Percentiles rank a stretch among this genome's conserved stretches.
Conservation (phyloP, 163 green algal species). For the Scenedesmus sp. region DNA sequence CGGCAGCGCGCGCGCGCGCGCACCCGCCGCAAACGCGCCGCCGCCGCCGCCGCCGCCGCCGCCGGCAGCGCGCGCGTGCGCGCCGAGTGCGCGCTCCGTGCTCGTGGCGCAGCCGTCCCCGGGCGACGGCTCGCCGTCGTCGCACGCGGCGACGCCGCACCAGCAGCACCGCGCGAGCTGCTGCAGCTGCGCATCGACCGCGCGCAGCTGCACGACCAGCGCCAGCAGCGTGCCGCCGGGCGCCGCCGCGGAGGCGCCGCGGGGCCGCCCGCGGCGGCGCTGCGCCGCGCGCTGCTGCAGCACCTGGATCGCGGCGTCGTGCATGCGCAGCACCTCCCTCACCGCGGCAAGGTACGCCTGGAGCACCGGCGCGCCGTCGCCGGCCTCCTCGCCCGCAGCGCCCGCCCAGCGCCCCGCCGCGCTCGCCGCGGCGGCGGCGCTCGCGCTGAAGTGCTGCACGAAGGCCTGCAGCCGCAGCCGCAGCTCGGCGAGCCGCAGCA, state of each 20-base stretch:
- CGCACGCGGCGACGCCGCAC: constrained; percentile 6
- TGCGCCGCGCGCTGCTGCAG: constrained; percentile 18
- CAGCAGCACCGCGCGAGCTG: constrained; percentile 32
- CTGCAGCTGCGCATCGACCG: constrained; percentile 9
- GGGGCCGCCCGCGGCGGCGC: no score
- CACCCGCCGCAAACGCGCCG: not conserved
- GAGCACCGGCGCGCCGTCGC: constrained; percentile 5
- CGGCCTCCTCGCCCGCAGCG: no score
- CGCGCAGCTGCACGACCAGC: not conserved
- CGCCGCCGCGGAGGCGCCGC: not conserved
- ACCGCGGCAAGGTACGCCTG: constrained; percentile 23
- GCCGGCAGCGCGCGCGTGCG: no score
- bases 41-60: not conserved
- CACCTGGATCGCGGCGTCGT: constrained; percentile 29
- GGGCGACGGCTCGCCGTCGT: no score
- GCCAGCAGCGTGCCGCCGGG: constrained; percentile 22
- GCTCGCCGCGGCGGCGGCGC: not conserved
- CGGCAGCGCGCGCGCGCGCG: constrained; percentile 11
- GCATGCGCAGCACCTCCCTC: constrained; percentile 10
- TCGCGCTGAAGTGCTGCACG: constrained; percentile 27
- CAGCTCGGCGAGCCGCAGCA: constrained; percentile 31
- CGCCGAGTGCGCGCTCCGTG: no score
- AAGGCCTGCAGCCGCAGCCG: constrained; percentile 23
- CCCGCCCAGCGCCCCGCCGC: no score
- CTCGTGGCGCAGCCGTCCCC: no score